A percentile compares a stretch with the other conserved stretches of the same genome.
Conservation (phyloP, 345 rosid species). For the Noccaea caerulescens region DNA sequence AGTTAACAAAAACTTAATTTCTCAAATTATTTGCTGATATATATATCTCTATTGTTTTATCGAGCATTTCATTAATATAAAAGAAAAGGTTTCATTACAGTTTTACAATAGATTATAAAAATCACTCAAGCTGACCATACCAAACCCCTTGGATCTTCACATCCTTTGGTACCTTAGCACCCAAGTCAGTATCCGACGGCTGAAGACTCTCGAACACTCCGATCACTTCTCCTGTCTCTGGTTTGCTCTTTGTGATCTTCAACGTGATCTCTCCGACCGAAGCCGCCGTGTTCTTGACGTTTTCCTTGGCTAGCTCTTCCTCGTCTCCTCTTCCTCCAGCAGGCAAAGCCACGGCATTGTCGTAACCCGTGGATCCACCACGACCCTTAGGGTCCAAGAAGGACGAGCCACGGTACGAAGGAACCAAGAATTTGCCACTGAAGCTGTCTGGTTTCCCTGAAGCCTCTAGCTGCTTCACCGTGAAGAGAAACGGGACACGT, state of each 20-base stretch:
- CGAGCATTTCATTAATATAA: conserved; percentile 11
- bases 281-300: conserved; percentile 61
- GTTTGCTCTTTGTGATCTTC: conserved; percentile 74
- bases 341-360: conserved; percentile 90
- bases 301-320: conserved; percentile 85
- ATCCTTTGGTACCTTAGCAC: conserved; percentile 90
- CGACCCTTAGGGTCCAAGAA: conserved; percentile 98
- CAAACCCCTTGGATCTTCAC: conserved; percentile 91
- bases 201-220: conserved; percentile 94
- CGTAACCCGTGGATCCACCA: conserved; percentile 90
- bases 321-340: conserved; percentile 97
- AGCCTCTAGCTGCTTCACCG: conserved; percentile 83
- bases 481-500: conserved; percentile 92
- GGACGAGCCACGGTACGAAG: conserved; percentile 91
- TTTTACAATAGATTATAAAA: conserved; percentile 4
- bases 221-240: conserved; percentile 88
- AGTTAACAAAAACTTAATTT: conserved; percentile 2
- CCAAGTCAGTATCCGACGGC: conserved; percentile 96
- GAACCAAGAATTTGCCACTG: conserved; percentile 76
- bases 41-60: conserved; percentile 1
- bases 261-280: conserved; percentile 78
- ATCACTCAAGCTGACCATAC: conserved; percentile 88
- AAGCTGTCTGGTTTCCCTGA: conserved; percentile 83
- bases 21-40: neutral
- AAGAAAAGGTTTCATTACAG: conserved; percentile 12